Evolutionary conservation across 768 basidiomycete species (phyloP), one percentile per base, ranked within the genome.

Genomic region (Lanmaoa rubissima): DNA sequence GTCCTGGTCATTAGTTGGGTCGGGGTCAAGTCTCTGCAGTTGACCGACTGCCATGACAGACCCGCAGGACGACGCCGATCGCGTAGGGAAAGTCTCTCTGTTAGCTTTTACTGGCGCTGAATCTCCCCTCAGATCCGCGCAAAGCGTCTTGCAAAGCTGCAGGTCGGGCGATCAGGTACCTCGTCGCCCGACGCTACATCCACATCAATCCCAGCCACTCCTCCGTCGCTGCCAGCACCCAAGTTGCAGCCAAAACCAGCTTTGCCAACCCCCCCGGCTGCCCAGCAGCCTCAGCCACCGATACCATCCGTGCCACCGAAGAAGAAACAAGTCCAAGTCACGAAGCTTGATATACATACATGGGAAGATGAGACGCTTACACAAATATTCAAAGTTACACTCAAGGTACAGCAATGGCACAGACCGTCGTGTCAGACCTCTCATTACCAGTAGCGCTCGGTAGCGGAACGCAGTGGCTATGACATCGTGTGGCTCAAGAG

Each of bases 61-160:
- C 61, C 87, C 87, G 0, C 82, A 85, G 59, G 84, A 87, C 59
- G 91, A 92, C 72, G 93, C 92, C 12, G 92, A 92, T 65, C 82
- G 87, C 51, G 90, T 92, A 79, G 53, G 78, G 24, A 50, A 45
- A 1, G 7, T 17, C 46, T 36, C 1, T 1, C 16, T 4, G 3
- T 14, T 5, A 1, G 0, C 3, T 13, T 12, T 13, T 3, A 6
- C 43, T 43, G 46, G 53, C 36, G 9, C 48, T 53, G 10, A 39
- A 21, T 36, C 0, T 3, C 16, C 16, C 13, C 28, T 7, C 64
- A 96, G 94, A 96, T 97, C 68, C 91, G 94, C 61, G 76, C 92
- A 70, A 96, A 96, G 74, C 85, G 95, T 54, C 80, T 98, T 51
- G 94, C 91, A 34, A 92, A 90, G 70, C 79, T 98, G 9, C 88